Conservation (phyloP, 2,329 filamentous ascomycete genomes). For the Metarhizium guizhouense region DNA sequence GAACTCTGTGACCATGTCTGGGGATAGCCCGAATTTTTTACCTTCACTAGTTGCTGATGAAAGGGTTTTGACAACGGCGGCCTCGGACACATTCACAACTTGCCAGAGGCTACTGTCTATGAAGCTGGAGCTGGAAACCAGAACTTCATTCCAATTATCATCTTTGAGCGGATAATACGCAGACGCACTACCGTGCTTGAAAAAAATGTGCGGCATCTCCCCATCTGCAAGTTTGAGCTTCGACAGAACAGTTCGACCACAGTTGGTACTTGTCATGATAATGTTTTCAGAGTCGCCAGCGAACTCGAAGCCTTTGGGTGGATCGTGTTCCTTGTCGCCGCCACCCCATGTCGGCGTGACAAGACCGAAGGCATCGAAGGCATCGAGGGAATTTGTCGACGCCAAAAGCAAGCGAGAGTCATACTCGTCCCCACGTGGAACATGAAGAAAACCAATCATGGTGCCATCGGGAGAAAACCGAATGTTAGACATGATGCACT, state of each 20-base stretch:
- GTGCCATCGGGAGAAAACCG: slow-evolving; percentile 28
- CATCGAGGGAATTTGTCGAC: slow-evolving; percentile 8
- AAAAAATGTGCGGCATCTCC: slow-evolving; percentile 16
- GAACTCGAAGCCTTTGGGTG: slow-evolving; percentile 26
- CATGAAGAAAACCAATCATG: slow-evolving; percentile 25
- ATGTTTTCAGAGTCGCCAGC: slow-evolving; percentile 21
- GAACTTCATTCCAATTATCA: slow-evolving; percentile 18
- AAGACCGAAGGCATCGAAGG: slow-evolving; percentile 5
- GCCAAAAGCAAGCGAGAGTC: slow-evolving; percentile 22
- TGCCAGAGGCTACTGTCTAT: slow-evolving; percentile 29
- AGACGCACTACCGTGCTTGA: slow-evolving; percentile 17
- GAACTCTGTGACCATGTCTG: slow-evolving; percentile 29
- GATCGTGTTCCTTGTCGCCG: slow-evolving; percentile 15
- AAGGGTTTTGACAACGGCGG: slow-evolving; percentile 4
- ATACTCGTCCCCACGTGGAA: slow-evolving; percentile 12
- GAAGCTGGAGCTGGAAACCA: slow-evolving; percentile 28
- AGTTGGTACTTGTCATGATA: slow-evolving; percentile 23
- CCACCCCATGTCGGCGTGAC: neutral
- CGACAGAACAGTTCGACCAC: slow-evolving; percentile 24
- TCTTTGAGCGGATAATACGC: slow-evolving; percentile 18
- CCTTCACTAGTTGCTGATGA: slow-evolving; percentile 21
- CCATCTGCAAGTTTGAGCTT: slow-evolving; percentile 21
- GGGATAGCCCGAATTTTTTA: slow-evolving; percentile 22
- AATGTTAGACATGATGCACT: slow-evolving; percentile 15
- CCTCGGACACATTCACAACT: slow-evolving; percentile 19